Base-by-base conservation (phyloP, 1,139 yeast genomes). In the Nadsonia commutata region DNA sequence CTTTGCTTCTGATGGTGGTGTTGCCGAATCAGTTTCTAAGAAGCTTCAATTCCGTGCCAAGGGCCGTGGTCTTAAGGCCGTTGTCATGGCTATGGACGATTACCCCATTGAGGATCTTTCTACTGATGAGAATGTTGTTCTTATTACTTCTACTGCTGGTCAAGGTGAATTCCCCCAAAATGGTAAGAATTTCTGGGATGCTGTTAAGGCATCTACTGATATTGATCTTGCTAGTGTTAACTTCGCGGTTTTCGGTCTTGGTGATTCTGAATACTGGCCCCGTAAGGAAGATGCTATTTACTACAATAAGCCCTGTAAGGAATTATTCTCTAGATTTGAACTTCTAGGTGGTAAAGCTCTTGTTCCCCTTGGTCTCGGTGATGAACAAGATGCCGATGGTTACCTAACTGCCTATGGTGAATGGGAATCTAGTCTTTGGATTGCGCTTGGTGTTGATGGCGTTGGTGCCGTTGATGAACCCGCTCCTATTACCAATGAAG, bases 161-260 rank as follows among this genome's bases (percentile, higher is more conserved):
- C 97, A 88, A 70, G 97, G 97, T 70, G 97, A 88, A 64, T 80
- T 88, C 67, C 96, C 97, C 39, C 90, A 85, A 53, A 90, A 86
- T 60, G 97, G 96, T 63, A 84, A 88, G 56, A 73, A 70, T 44
- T 79, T 86, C 58, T 88, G 96, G 96, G 96, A 86, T 54, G 74
- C 73, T 37, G 63, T 88, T 52, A 86, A 84, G 64, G 65, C 67
- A 46, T 63, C 82, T 22, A 73, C 76, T 45, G 93, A 82, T 52
- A 63, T 80, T 49, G 95, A 85, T 56, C 72, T 86, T 49, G 76
- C 85, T 8, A 62, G 73, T 41, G 70, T 83, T 49, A 80, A 74
- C 52, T 76, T 74, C 51, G 72, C 94, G 16, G 86, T 81, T 18
- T 88, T 88, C 56, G 95, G 95, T 56, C 70, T 88, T 54, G 97